Base-by-base conservation (phyloP, 208 protist species). In the Crithidia acanthocephali region DNA sequence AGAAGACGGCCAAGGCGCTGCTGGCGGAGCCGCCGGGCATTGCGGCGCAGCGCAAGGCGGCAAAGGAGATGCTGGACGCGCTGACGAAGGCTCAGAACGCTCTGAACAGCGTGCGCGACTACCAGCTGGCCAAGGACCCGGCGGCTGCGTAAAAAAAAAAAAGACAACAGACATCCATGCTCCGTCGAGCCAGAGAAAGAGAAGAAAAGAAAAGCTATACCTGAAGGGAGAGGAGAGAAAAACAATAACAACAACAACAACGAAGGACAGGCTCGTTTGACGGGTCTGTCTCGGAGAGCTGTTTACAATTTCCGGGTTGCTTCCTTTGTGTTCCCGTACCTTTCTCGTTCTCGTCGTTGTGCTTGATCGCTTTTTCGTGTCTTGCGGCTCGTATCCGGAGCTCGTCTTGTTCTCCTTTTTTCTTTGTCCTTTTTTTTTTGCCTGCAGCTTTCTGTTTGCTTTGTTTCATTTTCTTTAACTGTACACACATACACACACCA, bases 21-120 rank as follows among this genome's bases (percentile, higher is more conserved):
- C 87, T 99, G 18, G 80, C 92, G 28, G 98, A 99, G 86, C 79
- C 90, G 7, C 90, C 94, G 1, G 75, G 88, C 30, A 84, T 99
- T 32, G 91, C 80, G 18, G 69, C 77, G 33, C 89, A 96, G 76
- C 91, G 98, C 62, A 94, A 95, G 72, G 91, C 88, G 7, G 87
- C 92, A 33, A 90, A 82, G 68, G 81, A 94, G 69, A 98, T 98
- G 90, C 83, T 98, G 53, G 84, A 84, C 3, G 91, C 94, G 2
- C 88, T 98, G 10, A 86, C 53, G 35, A 92, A 95, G 80, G 95
- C 93, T 2, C 80, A 95, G 57, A 84, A 82, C 27, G 85, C 86
- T 4, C 82, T 98, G 20, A 92, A 95, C 67, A 91, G 80, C 33
- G 91, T 97, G 44, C 85, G 84, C 52, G 90, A 92, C 37, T 94